Conservation (phyloP, 1,284 basidiomycete genomes). For the Ustilago bromivora region DNA sequence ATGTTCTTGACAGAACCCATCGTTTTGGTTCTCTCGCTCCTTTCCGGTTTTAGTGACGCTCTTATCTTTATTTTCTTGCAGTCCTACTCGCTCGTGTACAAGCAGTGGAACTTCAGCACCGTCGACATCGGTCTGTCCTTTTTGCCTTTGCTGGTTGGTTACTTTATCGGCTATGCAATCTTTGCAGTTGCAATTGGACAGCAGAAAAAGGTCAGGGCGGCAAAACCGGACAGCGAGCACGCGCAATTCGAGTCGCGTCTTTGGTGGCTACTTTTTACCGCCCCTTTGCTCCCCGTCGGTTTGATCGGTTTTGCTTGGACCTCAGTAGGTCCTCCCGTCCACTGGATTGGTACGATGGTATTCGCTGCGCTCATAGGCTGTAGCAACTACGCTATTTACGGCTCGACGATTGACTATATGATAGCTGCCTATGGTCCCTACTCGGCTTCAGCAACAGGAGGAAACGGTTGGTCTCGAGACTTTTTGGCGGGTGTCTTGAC, state of each 20-base stretch:
- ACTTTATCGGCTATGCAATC: slow-evolving; percentile 71
- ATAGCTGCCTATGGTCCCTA: slow-evolving; percentile 71
- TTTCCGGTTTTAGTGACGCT: slow-evolving; percentile 70
- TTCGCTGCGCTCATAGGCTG: slow-evolving; percentile 70
- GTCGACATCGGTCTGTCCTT: slow-evolving; percentile 66
- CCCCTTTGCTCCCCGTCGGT: slow-evolving; percentile 70
- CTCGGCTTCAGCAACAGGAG: slow-evolving; percentile 70
- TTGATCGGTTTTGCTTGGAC: slow-evolving; percentile 72
- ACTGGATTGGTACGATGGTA: slow-evolving; percentile 72
- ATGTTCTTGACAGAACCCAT: slow-evolving; percentile 71
- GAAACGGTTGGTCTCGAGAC: slow-evolving; percentile 67
- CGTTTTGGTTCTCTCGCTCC: slow-evolving; percentile 70
- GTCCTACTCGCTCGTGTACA: slow-evolving; percentile 70
- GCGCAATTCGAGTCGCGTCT: slow-evolving; percentile 70
- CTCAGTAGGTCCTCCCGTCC: slow-evolving; percentile 69
- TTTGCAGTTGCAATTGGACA: slow-evolving; percentile 68
- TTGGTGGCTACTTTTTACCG: slow-evolving; percentile 69
- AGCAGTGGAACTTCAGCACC: slow-evolving; percentile 70
- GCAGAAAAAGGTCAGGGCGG: slow-evolving; percentile 65
- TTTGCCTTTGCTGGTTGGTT: slow-evolving; percentile 70
- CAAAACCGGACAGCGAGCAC: slow-evolving; percentile 53
- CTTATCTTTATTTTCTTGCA: slow-evolving; percentile 72
- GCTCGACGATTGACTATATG: slow-evolving; percentile 71
- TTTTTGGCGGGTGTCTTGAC: slow-evolving; percentile 71
- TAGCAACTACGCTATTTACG: slow-evolving; percentile 68